Conservation (phyloP, 805 yeast genomes). For the Naumovozyma dairenensis region DNA sequence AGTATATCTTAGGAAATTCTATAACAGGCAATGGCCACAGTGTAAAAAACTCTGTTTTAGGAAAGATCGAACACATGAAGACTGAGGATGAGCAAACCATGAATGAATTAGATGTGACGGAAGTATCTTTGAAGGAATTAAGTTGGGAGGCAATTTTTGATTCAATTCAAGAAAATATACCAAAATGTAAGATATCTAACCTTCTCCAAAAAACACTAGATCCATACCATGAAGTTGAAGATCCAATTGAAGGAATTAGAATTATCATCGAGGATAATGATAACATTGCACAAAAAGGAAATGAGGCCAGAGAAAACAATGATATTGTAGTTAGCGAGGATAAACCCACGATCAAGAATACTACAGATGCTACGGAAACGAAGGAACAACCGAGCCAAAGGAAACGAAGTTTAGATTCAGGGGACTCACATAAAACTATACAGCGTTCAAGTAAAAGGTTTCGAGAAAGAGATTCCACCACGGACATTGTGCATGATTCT, state of each 20-base stretch:
- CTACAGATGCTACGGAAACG: slow-evolving; percentile 9
- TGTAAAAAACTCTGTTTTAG: slow-evolving; percentile 20
- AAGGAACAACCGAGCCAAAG: too few relatives aligned
- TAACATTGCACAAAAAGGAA: background rate
- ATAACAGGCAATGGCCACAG: background rate
- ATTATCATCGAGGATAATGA: slow-evolving; percentile 21
- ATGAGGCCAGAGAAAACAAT: slow-evolving; percentile 15
- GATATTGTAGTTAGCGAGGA: slow-evolving; percentile 3
- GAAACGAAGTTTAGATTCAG: background rate
- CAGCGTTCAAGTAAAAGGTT: slow-evolving; percentile 35
- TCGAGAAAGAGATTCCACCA: slow-evolving; percentile 17
- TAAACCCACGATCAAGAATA: slow-evolving; percentile 14
- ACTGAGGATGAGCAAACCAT: slow-evolving; percentile 31
- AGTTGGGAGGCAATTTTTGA: slow-evolving; percentile 25
- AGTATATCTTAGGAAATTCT: too few relatives aligned
- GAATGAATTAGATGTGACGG: slow-evolving; percentile 26
- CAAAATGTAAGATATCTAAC: slow-evolving; percentile 31
- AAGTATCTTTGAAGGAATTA: slow-evolving; percentile 14
- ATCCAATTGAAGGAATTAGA: slow-evolving; percentile 37
- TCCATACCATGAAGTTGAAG: slow-evolving; percentile 41
- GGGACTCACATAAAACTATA: slow-evolving; percentile 11
- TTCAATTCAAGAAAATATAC: slow-evolving; percentile 22
- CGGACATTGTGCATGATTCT: background rate
- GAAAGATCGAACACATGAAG: slow-evolving; percentile 28
- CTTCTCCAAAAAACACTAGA: slow-evolving; percentile 35